Evolutionary conservation across 371 early-diverging fungal genomes (phyloP), one percentile per base, ranked within the genome.

Genomic region (Syncephalastrum racemosum): DNA sequence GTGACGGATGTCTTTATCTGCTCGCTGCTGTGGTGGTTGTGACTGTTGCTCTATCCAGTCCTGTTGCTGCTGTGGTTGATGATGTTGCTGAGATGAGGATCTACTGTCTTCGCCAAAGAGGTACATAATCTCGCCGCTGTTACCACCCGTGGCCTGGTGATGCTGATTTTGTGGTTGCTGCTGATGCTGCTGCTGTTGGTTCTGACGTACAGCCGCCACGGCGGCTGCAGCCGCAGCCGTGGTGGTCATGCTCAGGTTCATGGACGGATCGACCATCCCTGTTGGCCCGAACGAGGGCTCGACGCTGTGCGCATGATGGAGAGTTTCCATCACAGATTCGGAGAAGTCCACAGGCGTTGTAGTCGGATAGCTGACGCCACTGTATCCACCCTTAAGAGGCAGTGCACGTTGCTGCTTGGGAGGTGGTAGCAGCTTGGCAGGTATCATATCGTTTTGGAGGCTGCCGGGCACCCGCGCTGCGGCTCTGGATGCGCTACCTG

Each of bases 401-500:
- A 31, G 36, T 12, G 44, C 13, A 14, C 56, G 41, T 7, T 50
- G 45, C 16, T 64, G 64, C 48, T 63, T 63, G 1, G 64, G 64
- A 23, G 59, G 43, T 7, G 64, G 64, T 14, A 63, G 58, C 31
- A 63, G 36, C 19, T 59, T 59, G 40, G 53, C 39, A 13, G 60
- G 22, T 14, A 53, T 58, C n/a, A 7, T 49, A 46, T 47, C 24
- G 18, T 46, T 63, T 41, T 45, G 23, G 23, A 52, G 50, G 15
- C 51, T 45, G 25, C 45, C 20, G 3, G 22, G 19, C 16, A 45
- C 8, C 3, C 24, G 41, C 15, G 54, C 43, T 54, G 54, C 3
- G 1, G 44, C 20, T 13, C 18, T 20, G 13, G 25, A 27, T 3
- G 40, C 27, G 20, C 23, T 14, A 22, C 48, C 42, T 43, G 27